Evolutionary conservation across 345 rosid species (phyloP).

Genomic region (Syzygium aromaticum): DNA sequence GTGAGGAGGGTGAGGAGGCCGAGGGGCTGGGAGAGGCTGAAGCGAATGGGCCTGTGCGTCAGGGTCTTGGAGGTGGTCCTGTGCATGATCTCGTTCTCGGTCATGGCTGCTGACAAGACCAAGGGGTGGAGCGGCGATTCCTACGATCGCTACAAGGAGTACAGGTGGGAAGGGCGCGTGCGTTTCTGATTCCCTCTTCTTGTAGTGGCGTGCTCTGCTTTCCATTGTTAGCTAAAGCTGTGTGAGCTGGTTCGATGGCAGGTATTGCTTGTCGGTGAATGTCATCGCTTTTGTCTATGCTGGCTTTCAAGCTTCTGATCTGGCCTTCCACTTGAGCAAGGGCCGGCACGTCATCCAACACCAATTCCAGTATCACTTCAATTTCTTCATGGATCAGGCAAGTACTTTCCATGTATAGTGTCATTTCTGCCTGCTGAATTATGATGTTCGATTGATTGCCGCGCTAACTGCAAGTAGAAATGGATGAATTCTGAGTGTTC

Average conservation of each 20-base stretch:
- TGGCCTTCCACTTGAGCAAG: conserved; percentile 38
- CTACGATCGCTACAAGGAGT: conserved; percentile 88
- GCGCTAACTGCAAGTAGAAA: not conserved
- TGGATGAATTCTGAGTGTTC: not conserved
- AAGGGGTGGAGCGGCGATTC: conserved; percentile 99
- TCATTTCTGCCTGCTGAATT: not conserved
- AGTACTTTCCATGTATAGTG: conserved; percentile 8
- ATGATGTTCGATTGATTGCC: not conserved
- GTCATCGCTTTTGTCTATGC: conserved; percentile 76
- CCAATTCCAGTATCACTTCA: conserved; percentile 35
- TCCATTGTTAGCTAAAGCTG: not conserved
- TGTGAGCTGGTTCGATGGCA: conserved; percentile 14
- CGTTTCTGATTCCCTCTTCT: not conserved
- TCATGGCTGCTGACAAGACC: conserved; percentile 95
- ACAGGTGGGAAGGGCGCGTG: conserved; percentile 35
- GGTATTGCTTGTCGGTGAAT: conserved; percentile 83
- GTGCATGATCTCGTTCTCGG: conserved; percentile 88
- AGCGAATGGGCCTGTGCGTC: conserved; percentile 44
- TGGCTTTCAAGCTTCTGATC: conserved; percentile 60
- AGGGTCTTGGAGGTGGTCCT: conserved; percentile 55
- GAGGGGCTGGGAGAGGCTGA: conserved; percentile 21
- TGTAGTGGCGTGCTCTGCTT: not conserved
- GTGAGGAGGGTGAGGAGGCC: conserved; percentile 19
- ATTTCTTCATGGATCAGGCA: conserved; percentile 94
- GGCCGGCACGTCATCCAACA: conserved; percentile 40